Percentiles rank a stretch among this genome's conserved stretches.
phyloP scores from a whole-genome alignment of 192 early-diverging fungal genomes.

The Martensiomyces pterosporus region DNA sequence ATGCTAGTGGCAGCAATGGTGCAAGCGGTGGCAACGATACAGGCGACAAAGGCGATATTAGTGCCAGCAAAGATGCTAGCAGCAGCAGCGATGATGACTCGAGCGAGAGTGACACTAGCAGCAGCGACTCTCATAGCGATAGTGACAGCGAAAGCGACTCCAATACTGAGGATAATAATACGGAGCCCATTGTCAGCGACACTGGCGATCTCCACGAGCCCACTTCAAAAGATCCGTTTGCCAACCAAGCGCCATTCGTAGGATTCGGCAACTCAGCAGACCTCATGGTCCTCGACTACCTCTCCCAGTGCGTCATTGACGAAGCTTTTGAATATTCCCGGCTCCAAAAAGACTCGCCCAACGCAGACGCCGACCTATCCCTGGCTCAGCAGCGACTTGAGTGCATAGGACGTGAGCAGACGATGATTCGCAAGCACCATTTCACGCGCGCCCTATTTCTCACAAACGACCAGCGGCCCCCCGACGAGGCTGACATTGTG shows the following conservation, averaged over 20 bases:
- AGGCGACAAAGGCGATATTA: no score
- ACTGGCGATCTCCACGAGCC: no score
- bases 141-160: no score
- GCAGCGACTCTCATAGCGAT: no score
- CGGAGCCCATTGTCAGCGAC: no score
- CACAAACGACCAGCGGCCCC: slow-evolving; percentile 12
- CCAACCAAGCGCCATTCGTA: background rate
- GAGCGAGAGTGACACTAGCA: no score
- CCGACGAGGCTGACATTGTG: slow-evolving; percentile 13
- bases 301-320: slow-evolving; percentile 30
- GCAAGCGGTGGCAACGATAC: background rate
- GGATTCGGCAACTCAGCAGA: slow-evolving; percentile 19
- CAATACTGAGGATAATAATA: no score
- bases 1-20: background rate
- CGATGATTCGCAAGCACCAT: slow-evolving; percentile 27
- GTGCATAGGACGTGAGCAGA: slow-evolving; percentile 33
- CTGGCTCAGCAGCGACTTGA: slow-evolving; percentile 13
- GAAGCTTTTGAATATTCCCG: slow-evolving; percentile 5
- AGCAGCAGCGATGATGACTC: no score
- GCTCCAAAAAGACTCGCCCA: background rate
- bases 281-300: slow-evolving; percentile 35
- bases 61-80: no score
- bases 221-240: no score
- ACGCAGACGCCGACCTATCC: background rate
- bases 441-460: slow-evolving; percentile 32